Evolutionary conservation across 805 yeast species (phyloP), one percentile per base, ranked within the genome.

Genomic region (Zygosaccharomyces gambellarensis): DNA sequence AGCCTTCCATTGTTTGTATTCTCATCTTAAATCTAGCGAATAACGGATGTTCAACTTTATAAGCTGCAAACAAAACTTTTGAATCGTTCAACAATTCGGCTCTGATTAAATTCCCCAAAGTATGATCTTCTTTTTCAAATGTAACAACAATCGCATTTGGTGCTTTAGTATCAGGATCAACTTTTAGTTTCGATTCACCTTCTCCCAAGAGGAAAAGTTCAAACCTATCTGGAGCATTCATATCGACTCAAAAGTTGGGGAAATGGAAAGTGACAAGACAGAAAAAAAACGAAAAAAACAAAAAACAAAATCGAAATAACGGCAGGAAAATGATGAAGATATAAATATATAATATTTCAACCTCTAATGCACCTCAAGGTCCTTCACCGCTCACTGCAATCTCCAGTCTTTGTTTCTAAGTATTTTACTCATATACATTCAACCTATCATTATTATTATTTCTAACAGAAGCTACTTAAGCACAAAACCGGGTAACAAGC

Each of bases 181-280:
- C 82, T 53, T 84, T 83, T 53, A 94, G 77, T 87, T 94, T 94
- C 46, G 92, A 86, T 47, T 88, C 95, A 47, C 99, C 98, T 69
- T 94, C 99, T n/a, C 97, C 98, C 60, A 94, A 77, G 60, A 94
- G 81, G 67, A 94, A 94, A 36, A 94, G 81, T 76, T 94, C 99
- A 68, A 92, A 94, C 78, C 99, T 85, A 74, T 94, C 99, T 71
- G 99, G 99, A 63, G 98, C 98, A 73, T 94, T 94, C 99, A 94
- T 92, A 49, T 41, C 62, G 49, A 71, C 10, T 28, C 3, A 34
- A 34, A 14, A 14, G 10, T 21, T 34, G 9, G 11, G 38, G 38
- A 17, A 34, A 34, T 17, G 38, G 17, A 6, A 6, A 11, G 12
- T 34, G 14, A 11, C 21, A 34, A 17, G 9, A 34, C 21, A 34